Base-by-base conservation (phyloP, 2,329 filamentous ascomycete genomes). In the Berkeleyomyces rouxiae region DNA sequence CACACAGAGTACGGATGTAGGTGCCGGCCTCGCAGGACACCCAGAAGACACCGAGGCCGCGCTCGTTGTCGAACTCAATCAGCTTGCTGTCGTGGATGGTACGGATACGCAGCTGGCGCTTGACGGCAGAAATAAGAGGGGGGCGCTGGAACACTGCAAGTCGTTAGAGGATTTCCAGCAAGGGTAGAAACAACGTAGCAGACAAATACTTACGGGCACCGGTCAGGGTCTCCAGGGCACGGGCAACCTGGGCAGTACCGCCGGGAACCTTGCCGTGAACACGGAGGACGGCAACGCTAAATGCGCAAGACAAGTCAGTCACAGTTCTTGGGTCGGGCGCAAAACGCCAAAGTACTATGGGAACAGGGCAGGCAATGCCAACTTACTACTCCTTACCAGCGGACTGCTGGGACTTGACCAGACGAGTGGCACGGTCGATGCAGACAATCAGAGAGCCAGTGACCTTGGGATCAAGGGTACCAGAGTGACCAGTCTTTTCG, bases 341-440 rank as follows among this genome's bases (percentile, higher is more conserved):
- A 57, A 23, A 11, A 39, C 13, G 23, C 23, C 23, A 23, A 23
- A 23, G 23, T 23, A 23, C 23, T 23, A 23, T 23, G 23, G 23
- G 23, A 39, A 23, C 23, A 9, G 7, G 31, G 46, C 5, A 47
- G 31, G 47, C 16, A 5, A 51, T 39, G 16, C 9, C 13, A 36
- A 63, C 63, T 65, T 65, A 65, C 63, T 99, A 99, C 79, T 99
- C 93, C 80, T 99, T 99, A 82, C 93, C 93, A 66, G 93, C 93
- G 71, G 92, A 91, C 77, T 99, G 93, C 77, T 99, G 93, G 61
- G 91, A 96, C 82, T 99, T 99, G 74, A 99, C 93, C 64, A 99
- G 85, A 71, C 93, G 88, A 68, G 93, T 99, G 62, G 93, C 93
- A 71, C 93, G 90, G 77, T 97, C 93, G 73, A 97, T 88, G 76